These are phyloP conservation scores for Mycena belliarum DNA, from an alignment of 768 basidiomycete genomes.

Conservation along the genomic window DNA sequence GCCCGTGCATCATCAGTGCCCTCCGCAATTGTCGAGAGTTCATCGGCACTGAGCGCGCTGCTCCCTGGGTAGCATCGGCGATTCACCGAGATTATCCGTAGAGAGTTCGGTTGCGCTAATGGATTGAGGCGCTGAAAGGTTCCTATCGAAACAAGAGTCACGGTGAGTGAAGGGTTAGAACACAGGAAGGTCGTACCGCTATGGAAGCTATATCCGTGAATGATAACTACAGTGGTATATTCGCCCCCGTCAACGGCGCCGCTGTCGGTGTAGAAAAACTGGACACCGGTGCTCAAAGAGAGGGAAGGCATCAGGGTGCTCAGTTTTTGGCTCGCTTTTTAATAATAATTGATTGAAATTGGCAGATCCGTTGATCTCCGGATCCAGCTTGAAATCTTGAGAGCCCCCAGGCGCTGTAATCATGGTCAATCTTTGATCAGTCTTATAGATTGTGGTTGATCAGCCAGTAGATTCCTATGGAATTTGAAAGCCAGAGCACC, in stretches of 20 bases:
- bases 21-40: constrained; percentile 17
- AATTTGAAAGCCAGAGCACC: too few relatives aligned
- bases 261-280: constrained; percentile 32
- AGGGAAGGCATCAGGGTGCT: constrained; percentile 22
- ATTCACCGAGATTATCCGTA: constrained; percentile 34
- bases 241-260: constrained; percentile 22
- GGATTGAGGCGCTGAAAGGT: constrained; percentile 26
- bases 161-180: neutral
- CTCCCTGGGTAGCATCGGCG: constrained; percentile 36
- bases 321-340: too few relatives aligned
- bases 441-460: too few relatives aligned
- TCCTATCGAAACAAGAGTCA: constrained; percentile 20
- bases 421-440: too few relatives aligned
- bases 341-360: too few relatives aligned
- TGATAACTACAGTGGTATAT: constrained; percentile 27
- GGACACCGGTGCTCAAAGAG: constrained; percentile 16
- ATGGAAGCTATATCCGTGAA: constrained; percentile 34
- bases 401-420: too few relatives aligned
- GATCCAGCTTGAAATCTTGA: too few relatives aligned
- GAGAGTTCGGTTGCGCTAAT: constrained; percentile 17
- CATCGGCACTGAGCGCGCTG: constrained; percentile 30
- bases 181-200: constrained; percentile 21
- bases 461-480: too few relatives aligned
- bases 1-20: constrained; percentile 23
- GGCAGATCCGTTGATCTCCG: too few relatives aligned